phyloP scores from a whole-genome alignment of 441 rosid species.

The Omphalea diandra region DNA sequence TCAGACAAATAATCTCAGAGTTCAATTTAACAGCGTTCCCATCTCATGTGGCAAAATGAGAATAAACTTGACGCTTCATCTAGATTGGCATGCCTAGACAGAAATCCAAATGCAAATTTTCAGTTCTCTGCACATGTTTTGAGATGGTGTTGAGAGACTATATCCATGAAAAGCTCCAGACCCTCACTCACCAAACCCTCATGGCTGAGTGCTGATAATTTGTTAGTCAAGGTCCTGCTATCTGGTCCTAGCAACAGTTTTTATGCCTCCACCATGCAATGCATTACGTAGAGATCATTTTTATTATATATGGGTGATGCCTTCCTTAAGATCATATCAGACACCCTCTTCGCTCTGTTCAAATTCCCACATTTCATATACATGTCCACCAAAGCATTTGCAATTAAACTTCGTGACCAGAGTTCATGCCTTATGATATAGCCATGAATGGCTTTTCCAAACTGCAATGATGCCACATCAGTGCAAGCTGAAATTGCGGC shows the following conservation, averaged over 20 bases:
- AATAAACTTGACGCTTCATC: constrained; percentile 40
- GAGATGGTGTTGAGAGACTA: constrained; percentile 32
- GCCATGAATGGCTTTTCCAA: constrained; percentile 59
- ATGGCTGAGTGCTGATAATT: constrained; percentile 38
- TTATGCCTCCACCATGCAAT: constrained; percentile 37
- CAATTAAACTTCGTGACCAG: constrained; percentile 27
- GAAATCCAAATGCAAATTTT: constrained; percentile 41
- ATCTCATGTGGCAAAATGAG: constrained; percentile 31
- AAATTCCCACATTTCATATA: constrained; percentile 57
- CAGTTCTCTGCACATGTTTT: constrained; percentile 50
- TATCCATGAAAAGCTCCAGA: constrained; percentile 34
- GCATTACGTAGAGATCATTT: constrained; percentile 50
- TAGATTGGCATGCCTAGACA: constrained; percentile 49
- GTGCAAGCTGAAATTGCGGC: constrained; percentile 50
- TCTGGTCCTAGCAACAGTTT: constrained; percentile 45
- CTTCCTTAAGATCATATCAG: constrained; percentile 25
- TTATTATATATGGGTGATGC: constrained; percentile 44
- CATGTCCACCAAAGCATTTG: constrained; percentile 59
- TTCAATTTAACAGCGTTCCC: background rate
- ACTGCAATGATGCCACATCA: constrained; percentile 34
- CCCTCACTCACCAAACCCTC: constrained; percentile 43
- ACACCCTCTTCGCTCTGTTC: constrained; percentile 40
- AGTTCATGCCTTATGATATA: constrained; percentile 43
- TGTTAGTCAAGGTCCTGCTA: constrained; percentile 31
- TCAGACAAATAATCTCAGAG: constrained; percentile 24